phyloP scores from a whole-genome alignment of 768 basidiomycete genomes.

The Pleurotus tuber-regium region DNA sequence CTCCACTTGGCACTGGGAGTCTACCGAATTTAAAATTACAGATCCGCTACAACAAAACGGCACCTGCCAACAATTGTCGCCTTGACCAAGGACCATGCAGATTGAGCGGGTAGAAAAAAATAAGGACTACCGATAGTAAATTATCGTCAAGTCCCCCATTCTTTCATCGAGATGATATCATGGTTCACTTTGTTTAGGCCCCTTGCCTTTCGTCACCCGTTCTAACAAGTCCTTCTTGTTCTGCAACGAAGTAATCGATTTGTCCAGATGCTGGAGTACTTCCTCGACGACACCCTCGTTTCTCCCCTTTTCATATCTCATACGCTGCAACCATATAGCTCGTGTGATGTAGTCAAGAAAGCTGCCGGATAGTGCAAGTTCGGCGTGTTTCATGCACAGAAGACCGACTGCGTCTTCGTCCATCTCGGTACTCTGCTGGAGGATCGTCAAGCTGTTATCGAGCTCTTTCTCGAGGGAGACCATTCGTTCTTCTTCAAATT shows the following conservation, averaged over 20 bases:
- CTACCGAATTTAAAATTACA: no score
- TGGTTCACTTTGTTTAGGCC: no score
- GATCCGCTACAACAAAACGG: no score
- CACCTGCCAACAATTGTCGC: no score
- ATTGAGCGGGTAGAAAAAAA: no score
- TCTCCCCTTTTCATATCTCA: slow-evolving; percentile 11
- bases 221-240: slow-evolving; percentile 10
- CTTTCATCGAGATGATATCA: no score
- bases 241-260: slow-evolving; percentile 10
- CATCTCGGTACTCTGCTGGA: slow-evolving; percentile 5
- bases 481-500: slow-evolving; percentile 11
- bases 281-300: slow-evolving; percentile 8
- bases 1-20: no score
- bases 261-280: slow-evolving; percentile 7
- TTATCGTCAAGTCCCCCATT: no score
- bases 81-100: no score
- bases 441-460: background rate
- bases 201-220: slow-evolving; percentile 3
- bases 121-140: no score
- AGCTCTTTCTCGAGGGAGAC: background rate
- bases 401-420: slow-evolving; percentile 8
- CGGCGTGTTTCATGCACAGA: slow-evolving; percentile 7
- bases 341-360: slow-evolving; percentile 12
- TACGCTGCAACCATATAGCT: slow-evolving; percentile 13
- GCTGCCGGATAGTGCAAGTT: slow-evolving; percentile 15